phyloP scores from a whole-genome alignment of 2,329 filamentous ascomycete genomes.

The Ophiostoma ulmi region DNA sequence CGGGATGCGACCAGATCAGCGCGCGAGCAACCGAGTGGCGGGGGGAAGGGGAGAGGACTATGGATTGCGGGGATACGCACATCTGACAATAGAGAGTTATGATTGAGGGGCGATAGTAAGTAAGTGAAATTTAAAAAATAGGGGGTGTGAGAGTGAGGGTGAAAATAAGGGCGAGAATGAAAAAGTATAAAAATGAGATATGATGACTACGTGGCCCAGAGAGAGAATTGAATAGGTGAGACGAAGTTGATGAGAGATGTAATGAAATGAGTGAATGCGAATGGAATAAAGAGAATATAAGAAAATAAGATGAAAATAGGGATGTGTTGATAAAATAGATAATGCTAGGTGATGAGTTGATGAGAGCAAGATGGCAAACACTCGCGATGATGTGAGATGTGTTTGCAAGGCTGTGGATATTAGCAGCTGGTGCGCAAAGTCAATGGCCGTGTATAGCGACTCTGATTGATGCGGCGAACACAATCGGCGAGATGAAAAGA shows the following conservation, averaged over 20 bases:
- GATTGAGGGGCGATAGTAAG: not conserved
- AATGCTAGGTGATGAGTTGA: not conserved
- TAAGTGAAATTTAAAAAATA: not conserved
- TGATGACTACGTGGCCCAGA: not conserved
- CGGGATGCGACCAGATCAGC: constrained; percentile 1
- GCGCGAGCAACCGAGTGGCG: not conserved
- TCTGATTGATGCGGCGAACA: constrained; percentile 1
- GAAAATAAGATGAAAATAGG: not conserved
- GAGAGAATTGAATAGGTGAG: not conserved
- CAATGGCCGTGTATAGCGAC: not conserved
- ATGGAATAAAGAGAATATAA: not conserved
- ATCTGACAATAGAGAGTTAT: constrained; percentile 12
- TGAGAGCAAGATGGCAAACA: constrained; percentile 14
- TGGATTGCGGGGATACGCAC: constrained; percentile 14
- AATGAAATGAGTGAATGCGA: not conserved
- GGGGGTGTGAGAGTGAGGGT: not conserved
- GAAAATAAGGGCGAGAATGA: not conserved
- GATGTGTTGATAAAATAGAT: not conserved
- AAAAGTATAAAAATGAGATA: not conserved
- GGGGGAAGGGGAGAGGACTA: not conserved
- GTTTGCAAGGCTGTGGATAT: constrained; percentile 19
- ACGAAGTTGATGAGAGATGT: not conserved
- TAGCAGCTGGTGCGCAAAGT: not conserved
- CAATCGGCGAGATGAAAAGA: not conserved
- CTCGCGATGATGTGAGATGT: not conserved